phyloP scores from a whole-genome alignment of 2,329 filamentous ascomycete species.

The Sporothrix sp. region DNA sequence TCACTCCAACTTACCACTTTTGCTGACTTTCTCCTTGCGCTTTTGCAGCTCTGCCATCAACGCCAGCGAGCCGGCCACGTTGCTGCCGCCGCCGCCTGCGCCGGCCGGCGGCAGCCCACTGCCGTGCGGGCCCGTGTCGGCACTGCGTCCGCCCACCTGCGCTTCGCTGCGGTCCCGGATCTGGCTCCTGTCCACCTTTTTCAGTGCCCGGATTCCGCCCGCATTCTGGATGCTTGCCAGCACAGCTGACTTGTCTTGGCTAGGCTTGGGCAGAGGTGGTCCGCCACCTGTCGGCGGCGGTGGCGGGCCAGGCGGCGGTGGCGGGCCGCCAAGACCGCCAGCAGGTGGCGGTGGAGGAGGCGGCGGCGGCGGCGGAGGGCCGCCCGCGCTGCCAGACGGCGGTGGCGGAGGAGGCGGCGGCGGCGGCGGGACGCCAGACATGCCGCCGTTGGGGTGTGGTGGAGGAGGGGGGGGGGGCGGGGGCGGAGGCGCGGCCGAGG shows the following conservation, averaged over 20 bases:
- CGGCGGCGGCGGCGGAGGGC: constrained; percentile 27
- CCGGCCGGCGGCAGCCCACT: constrained; percentile 50
- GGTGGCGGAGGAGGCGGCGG: constrained; percentile 41
- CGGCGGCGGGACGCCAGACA: constrained; percentile 28
- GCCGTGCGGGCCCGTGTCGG: constrained; percentile 42
- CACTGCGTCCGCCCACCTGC: constrained; percentile 38
- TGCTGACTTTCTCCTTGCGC: constrained; percentile 87
- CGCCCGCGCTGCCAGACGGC: constrained; percentile 26
- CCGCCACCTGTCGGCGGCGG: constrained; percentile 42
- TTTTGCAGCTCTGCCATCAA: constrained; percentile 68
- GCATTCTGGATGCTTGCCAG: constrained; percentile 63
- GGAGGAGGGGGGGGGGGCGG: constrained; percentile 27
- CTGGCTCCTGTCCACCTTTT: constrained; percentile 62
- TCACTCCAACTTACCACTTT: constrained; percentile 93
- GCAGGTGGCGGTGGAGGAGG: constrained; percentile 28
- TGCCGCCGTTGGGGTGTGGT: constrained; percentile 26
- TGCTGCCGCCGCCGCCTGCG: constrained; percentile 60
- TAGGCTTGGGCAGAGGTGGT: constrained; percentile 35
- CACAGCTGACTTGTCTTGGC: constrained; percentile 47
- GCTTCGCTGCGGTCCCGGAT: constrained; percentile 64
- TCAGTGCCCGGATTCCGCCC: constrained; percentile 57
- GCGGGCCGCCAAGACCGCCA: constrained; percentile 27
- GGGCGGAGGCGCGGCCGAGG: constrained; percentile 25
- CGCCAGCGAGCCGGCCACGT: constrained; percentile 70
- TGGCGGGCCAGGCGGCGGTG: constrained; percentile 42